These are phyloP conservation scores for Beta macrorhiza DNA, from an alignment of 179 eudicot species.

Conservation along the genomic window DNA sequence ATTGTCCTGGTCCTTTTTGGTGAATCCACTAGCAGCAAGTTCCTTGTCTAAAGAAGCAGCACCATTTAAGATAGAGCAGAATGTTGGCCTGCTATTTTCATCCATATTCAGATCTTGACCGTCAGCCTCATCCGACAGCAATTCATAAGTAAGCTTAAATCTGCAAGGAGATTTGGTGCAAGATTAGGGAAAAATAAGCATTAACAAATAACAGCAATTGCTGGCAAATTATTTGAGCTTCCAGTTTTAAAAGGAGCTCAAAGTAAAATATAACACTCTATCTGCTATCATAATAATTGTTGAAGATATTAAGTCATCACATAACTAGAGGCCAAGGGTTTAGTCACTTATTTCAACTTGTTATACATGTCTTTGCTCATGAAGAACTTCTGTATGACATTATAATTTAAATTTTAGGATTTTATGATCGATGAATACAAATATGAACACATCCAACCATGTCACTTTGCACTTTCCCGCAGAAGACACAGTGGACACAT, in stretches of 20 bases:
- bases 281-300: too few species aligned
- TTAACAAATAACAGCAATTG: neutral
- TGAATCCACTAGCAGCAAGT: conserved; percentile 96
- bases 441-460: neutral
- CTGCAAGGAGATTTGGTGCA: conserved; percentile 36
- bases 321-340: neutral
- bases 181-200: neutral
- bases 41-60: conserved; percentile 66
- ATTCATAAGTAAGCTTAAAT: conserved; percentile 62
- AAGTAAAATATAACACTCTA: neutral
- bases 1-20: conserved; percentile 61
- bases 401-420: neutral
- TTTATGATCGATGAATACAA: neutral
- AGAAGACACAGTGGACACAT: too few species aligned
- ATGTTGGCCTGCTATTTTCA: conserved; percentile 56
- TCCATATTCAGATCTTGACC: conserved; percentile 50
- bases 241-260: neutral
- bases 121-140: conserved; percentile 52
- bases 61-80: conserved; percentile 58
- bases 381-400: neutral
- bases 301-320: neutral
- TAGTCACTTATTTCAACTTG: neutral
- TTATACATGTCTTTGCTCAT: neutral
- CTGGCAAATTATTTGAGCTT: neutral
- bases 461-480: too few species aligned